Base-by-base conservation (phyloP, 768 basidiomycete species). In the Psilocybe subaeruginosa region DNA sequence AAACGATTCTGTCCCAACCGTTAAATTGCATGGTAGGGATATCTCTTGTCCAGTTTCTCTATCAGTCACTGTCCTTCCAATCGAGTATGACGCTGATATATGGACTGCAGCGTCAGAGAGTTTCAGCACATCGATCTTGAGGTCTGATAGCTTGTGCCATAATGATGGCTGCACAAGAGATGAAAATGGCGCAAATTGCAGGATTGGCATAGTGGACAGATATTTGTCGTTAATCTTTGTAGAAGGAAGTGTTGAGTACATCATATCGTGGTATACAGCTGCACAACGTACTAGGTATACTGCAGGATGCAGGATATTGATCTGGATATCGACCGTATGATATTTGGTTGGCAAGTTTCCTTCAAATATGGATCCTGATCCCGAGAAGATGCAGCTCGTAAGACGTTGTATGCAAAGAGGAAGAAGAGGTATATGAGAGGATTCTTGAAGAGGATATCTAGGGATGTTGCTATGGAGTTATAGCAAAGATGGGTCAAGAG, bases 51-150 rank as follows among this genome's bases (percentile, higher is more conserved):
- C 91, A 0, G 90, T 88, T 76, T 88, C 88, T 54, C 93, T 78
- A 74, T 98, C 96, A 56, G 77, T 80, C 59, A 96, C 81, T 12
- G 85, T 81, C 59, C 88, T 78, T 2, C 92, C 95, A 19, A 86
- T 76, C 0, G 89, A 74, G 68, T 97, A 93, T 3, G 86, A 83
- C 2, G 83, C 96, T 3, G 73, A 68, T 50, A 97, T 74, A 1
- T 87, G 74, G 8, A 93, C 67, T 0, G 86, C 80, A 3, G 84
- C 85, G 62, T 96, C 91, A 2, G 90, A 90, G 27, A 99, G 84
- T 62, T 87, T 87, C 45, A 96, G 85, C 12, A 92, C 87, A 72
- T 98, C 94, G 69, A 99, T 87, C 82, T 99, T 99, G 76, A 95
- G 76, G 30, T 83, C 77, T 1, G 93, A 92, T 43, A 99, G 89